phyloP scores from a whole-genome alignment of 257 asterid species.

The Plantago ovata region DNA sequence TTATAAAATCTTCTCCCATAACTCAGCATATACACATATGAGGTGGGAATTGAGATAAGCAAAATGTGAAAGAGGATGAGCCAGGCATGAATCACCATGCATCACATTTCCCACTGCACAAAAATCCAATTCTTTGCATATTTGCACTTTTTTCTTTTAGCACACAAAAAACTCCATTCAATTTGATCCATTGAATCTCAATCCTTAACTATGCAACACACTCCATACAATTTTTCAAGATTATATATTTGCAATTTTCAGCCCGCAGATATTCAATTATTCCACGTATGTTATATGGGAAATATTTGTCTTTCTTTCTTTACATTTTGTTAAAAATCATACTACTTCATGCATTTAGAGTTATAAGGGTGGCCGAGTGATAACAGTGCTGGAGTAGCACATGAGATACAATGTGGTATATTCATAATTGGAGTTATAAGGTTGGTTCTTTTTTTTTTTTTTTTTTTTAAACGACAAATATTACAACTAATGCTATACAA shows the following conservation, averaged over 20 bases:
- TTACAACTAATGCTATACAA: too few species aligned
- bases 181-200: slow-evolving; percentile 71
- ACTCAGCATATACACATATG: slow-evolving; percentile 22
- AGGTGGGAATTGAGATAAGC: slow-evolving; percentile 70
- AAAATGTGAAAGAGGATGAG: slow-evolving; percentile 55
- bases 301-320: slow-evolving; percentile 17
- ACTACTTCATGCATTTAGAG: too few species aligned
- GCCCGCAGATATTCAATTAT: background rate
- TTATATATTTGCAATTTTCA: slow-evolving; percentile 5
- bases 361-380: too few species aligned
- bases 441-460: too few species aligned
- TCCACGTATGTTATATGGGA: background rate
- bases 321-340: too few species aligned
- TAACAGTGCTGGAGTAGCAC: too few species aligned
- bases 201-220: slow-evolving; percentile 54
- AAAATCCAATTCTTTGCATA: slow-evolving; percentile 19
- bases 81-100: slow-evolving; percentile 36
- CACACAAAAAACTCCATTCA: slow-evolving; percentile 8
- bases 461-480: too few species aligned
- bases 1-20: background rate
- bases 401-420: too few species aligned
- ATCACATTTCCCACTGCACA: slow-evolving; percentile 20
- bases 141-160: background rate
- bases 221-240: slow-evolving; percentile 53
- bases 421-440: too few species aligned